Evolutionary conservation across 208 protist species (phyloP).

Genomic region (Leishmania lainsoni): DNA sequence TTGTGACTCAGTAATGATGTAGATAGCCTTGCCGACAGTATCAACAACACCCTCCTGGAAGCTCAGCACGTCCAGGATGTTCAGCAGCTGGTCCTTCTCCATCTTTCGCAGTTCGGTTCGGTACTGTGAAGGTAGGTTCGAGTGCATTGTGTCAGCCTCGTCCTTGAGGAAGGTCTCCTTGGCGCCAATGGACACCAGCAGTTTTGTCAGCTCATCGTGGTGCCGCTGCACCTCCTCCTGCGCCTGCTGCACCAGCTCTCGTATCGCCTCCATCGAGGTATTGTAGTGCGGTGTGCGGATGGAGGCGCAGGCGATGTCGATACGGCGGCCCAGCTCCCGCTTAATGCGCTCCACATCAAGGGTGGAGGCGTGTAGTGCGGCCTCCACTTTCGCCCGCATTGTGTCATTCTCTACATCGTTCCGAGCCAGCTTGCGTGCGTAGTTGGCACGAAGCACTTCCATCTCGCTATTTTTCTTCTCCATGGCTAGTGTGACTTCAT

Average conservation of each 20-base stretch:
- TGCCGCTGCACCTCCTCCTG: conserved; percentile 78
- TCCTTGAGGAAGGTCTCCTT: conserved; percentile 73
- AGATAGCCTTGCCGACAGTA: conserved; percentile 81
- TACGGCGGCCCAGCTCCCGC: conserved; percentile 62
- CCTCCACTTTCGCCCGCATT: conserved; percentile 60
- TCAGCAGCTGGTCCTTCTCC: conserved; percentile 79
- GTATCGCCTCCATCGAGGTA: conserved; percentile 71
- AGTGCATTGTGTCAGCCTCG: conserved; percentile 82
- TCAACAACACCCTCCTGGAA: conserved; percentile 81
- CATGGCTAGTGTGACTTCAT: conserved; percentile 54
- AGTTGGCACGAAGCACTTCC: conserved; percentile 59
- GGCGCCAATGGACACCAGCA: conserved; percentile 78
- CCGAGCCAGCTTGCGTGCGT: conserved; percentile 55
- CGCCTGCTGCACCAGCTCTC: conserved; percentile 53
- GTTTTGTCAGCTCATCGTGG: conserved; percentile 68
- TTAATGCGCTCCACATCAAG: conserved; percentile 81
- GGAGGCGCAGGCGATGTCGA: conserved; percentile 66
- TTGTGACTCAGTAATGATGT: conserved; percentile 54
- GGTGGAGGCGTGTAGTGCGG: conserved; percentile 39
- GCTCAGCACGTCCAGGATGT: conserved; percentile 81
- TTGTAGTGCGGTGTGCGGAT: conserved; percentile 81
- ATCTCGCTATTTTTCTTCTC: conserved; percentile 61
- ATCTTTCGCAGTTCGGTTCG: conserved; percentile 67
- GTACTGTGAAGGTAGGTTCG: conserved; percentile 67
- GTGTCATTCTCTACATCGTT: conserved; percentile 72